A percentile compares a stretch with the other conserved stretches of the same genome.
Evolutionary conservation across 495 filamentous ascomycete genomes (phyloP).

Genomic region (Viridothelium virens): DNA sequence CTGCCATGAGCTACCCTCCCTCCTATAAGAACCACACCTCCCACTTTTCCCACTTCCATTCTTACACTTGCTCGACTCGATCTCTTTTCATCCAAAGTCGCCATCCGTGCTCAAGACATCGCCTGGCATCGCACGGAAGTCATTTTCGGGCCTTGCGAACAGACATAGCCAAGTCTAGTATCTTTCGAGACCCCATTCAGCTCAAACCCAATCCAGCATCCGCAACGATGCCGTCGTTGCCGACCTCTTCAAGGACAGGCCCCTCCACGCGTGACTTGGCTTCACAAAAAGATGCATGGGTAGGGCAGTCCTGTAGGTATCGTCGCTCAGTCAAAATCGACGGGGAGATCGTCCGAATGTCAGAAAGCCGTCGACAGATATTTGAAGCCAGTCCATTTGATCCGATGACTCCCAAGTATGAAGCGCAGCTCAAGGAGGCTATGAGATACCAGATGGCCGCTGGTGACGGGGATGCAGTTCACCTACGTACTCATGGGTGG

Average conservation of each 20-base stretch:
- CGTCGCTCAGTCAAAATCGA: slow-evolving; percentile 4
- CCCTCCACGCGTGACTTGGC: not conserved
- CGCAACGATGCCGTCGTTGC: not conserved
- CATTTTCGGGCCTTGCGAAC: not conserved
- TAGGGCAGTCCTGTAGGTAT: not conserved
- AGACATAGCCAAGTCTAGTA: not conserved
- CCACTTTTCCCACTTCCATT: not conserved
- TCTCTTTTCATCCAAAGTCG: not conserved
- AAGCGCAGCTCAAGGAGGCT: not conserved
- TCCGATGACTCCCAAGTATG: not conserved
- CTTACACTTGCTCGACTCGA: not conserved
- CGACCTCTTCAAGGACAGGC: not conserved
- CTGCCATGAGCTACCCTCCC: not conserved
- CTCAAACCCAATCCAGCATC: not conserved
- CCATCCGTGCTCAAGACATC: not conserved
- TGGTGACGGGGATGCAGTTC: slow-evolving; percentile 3
- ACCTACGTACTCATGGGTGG: not conserved
- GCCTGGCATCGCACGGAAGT: not conserved
- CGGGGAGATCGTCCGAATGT: not conserved
- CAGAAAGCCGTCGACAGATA: not conserved
- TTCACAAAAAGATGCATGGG: not conserved
- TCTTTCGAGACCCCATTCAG: not conserved
- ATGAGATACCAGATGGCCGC: slow-evolving; percentile 2
- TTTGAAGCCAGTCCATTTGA: no score
- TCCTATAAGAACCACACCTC: slow-evolving; percentile 7